Evolutionary conservation across 148 eudicot species (phyloP), one percentile per base, ranked within the genome.

Genomic region (Cornus suecica): DNA sequence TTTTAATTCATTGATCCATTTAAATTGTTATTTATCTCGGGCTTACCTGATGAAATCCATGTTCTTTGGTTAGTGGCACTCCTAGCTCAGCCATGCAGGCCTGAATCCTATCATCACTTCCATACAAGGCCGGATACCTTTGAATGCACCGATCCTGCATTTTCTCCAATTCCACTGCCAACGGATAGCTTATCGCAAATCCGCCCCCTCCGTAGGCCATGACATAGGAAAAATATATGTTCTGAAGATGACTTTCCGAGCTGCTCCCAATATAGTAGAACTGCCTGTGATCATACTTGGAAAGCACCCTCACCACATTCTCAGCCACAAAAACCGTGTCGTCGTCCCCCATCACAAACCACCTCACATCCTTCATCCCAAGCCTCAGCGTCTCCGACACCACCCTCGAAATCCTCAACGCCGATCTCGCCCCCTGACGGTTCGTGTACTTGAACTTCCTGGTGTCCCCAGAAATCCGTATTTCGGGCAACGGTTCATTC

Each of bases 341-440:
- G 73, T 89, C 92, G 30, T 89, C 90, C 24, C 92, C 92, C 92
- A 89, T 89, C 20, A 89, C 90, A 22, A 87, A 89, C 90, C 92
- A 89, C 69, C 88, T 71, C 5, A 87, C 84, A 56, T 87, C 87
- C 69, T 79, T 65, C 77, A 81, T 9, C 25, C 88, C 88, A 0
- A 89, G 77, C 65, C 79, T 81, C 5, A 89, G 69, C 25, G 90
- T 87, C 74, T 89, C 90, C 0, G 90, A 89, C 0, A 89, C 86
- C 11, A 80, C 82, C 76, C 90, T 80, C 0, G 92, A 77, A 32
- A 86, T 83, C 65, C 92, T 73, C 45, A 88, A 58, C 5, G 88
- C 90, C 18, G 88, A 80, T 71, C 90, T 72, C 37, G 51, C 42
- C 1, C 88, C 88, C 41, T 80, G 80, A 3, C 75, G 68, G 72